These are phyloP conservation scores for Wickerhamiella kazuoi DNA, from an alignment of 805 yeast species.

Conservation along the genomic window DNA sequence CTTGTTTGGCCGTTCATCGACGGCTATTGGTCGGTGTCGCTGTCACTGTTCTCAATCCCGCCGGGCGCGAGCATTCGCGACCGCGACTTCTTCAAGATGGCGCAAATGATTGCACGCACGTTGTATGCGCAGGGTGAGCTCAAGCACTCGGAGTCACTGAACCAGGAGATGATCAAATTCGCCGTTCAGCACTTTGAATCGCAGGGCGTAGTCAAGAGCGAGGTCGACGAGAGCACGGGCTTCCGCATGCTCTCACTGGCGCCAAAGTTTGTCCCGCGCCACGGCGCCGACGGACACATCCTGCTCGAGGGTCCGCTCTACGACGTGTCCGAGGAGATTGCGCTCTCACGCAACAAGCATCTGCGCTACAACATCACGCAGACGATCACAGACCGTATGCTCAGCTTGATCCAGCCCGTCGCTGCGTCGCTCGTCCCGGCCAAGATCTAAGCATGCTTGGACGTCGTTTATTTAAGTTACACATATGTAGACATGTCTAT, in stretches of 20 bases:
- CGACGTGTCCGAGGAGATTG: constrained; percentile 19
- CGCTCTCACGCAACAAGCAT: constrained; percentile 23
- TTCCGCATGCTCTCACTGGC: constrained; percentile 12
- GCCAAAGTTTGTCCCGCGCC: constrained; percentile 12
- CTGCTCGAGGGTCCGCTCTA: constrained; percentile 18
- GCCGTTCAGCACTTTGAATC: constrained; percentile 22
- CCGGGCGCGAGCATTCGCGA: constrained; percentile 15
- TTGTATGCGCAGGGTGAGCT: constrained; percentile 27
- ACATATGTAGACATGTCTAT: neutral
- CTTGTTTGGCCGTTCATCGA: constrained; percentile 29
- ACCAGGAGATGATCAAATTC: constrained; percentile 23
- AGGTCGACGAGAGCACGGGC: constrained; percentile 9
- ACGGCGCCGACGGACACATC: constrained; percentile 8
- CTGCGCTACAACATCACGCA: constrained; percentile 16
- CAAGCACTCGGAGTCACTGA: constrained; percentile 25
- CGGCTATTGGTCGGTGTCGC: constrained; percentile 26
- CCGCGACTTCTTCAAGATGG: constrained; percentile 19
- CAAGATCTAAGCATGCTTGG: constrained; percentile 1
- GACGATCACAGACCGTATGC: constrained; percentile 10
- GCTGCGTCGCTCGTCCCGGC: constrained; percentile 5
- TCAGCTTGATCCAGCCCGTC: constrained; percentile 9
- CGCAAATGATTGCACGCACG: constrained; percentile 26
- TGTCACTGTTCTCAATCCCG: constrained; percentile 21
- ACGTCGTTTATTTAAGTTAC: neutral
- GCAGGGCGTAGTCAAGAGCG: constrained; percentile 19